A percentile compares a stretch with the other conserved stretches of the same genome.
phyloP scores from a whole-genome alignment of 306 rosid genomes.

The Prunus salicina region DNA sequence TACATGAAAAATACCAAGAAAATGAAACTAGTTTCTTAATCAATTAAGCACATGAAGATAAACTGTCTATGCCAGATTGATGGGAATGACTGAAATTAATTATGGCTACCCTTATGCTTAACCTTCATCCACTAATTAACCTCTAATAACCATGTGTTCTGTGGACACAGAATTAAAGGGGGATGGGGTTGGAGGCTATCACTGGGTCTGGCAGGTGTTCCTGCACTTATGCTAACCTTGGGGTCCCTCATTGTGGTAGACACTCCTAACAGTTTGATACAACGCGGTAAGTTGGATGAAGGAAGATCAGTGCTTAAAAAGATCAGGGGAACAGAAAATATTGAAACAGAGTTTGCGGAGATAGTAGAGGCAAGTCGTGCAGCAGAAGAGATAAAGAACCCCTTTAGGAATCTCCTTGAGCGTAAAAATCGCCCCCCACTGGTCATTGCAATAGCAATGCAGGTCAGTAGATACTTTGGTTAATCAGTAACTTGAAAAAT shows the following conservation, averaged over 20 bases:
- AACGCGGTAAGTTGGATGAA: conserved; percentile 68
- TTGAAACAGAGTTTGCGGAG: conserved; percentile 68
- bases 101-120: neutral
- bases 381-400: conserved; percentile 61
- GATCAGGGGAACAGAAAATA: conserved; percentile 67
- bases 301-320: conserved; percentile 59
- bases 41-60: neutral
- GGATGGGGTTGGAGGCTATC: conserved; percentile 98
- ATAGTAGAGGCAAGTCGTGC: conserved; percentile 63
- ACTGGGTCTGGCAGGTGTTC: conserved; percentile 75
- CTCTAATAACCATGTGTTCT: neutral
- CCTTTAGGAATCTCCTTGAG: conserved; percentile 60
- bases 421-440: conserved; percentile 69
- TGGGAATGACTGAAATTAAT: neutral
- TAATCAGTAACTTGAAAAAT: neutral
- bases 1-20: neutral
- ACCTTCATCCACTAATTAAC: neutral
- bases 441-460: conserved; percentile 61
- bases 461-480: conserved; percentile 24
- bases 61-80: neutral
- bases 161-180: conserved; percentile 29
- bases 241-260: conserved; percentile 79
- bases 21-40: neutral
- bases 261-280: conserved; percentile 81
- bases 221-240: conserved; percentile 61